These are phyloP conservation scores for Yarrowia sp. DNA, from an alignment of 805 yeast species.

Conservation along the genomic window DNA sequence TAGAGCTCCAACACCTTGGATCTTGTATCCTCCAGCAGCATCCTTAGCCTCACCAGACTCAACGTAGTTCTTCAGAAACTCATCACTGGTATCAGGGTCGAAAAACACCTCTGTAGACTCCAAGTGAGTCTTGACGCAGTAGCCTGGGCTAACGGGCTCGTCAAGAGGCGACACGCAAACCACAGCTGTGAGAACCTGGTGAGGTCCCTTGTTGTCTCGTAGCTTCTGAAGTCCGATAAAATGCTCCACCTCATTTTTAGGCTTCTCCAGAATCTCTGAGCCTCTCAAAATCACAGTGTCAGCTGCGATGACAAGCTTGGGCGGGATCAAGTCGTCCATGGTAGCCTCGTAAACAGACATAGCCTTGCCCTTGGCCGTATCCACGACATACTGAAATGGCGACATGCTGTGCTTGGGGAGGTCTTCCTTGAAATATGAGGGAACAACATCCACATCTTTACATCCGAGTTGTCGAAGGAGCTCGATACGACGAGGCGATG, in stretches of 20 bases:
- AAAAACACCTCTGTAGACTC: slow-evolving; percentile 46
- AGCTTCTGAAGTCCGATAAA: slow-evolving; percentile 52
- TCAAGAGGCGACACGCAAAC: slow-evolving; percentile 45
- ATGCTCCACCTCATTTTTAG: slow-evolving; percentile 48
- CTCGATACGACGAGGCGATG: slow-evolving; percentile 76
- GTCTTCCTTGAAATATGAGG: slow-evolving; percentile 75
- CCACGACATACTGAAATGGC: slow-evolving; percentile 60
- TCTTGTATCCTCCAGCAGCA: slow-evolving; percentile 92
- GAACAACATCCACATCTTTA: slow-evolving; percentile 43
- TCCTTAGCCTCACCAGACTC: slow-evolving; percentile 66
- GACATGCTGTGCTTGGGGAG: slow-evolving; percentile 51
- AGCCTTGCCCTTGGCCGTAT: slow-evolving; percentile 69
- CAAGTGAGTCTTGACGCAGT: slow-evolving; percentile 40
- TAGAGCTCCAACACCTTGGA: slow-evolving; percentile 69
- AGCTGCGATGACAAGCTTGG: slow-evolving; percentile 50
- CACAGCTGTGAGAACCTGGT: slow-evolving; percentile 55
- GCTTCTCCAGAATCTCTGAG: slow-evolving; percentile 74
- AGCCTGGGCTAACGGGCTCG: slow-evolving; percentile 44
- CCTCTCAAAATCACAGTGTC: slow-evolving; percentile 72
- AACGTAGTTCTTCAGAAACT: slow-evolving; percentile 60
- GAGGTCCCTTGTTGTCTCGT: slow-evolving; percentile 45
- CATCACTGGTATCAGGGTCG: slow-evolving; percentile 46
- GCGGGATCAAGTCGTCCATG: slow-evolving; percentile 38
- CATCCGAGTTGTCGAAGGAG: slow-evolving; percentile 53
- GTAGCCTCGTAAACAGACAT: slow-evolving; percentile 52